These are phyloP conservation scores for Ceratocystis huliohia DNA, from an alignment of 2,329 filamentous ascomycete genomes.

Conservation along the genomic window DNA sequence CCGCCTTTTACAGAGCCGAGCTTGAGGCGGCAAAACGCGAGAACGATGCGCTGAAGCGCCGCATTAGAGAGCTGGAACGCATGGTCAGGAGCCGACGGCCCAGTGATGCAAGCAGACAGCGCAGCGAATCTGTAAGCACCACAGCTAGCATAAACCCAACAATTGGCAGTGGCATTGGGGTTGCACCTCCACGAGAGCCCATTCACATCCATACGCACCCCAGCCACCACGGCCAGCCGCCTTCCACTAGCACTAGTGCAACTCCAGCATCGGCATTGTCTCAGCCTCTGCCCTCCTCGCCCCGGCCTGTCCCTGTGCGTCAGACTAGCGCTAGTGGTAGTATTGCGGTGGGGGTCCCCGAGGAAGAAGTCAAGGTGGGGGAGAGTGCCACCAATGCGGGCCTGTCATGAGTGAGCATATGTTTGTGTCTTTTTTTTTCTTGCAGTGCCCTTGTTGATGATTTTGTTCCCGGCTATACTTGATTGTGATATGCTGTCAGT, in stretches of 20 bases:
- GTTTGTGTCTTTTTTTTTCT: neutral
- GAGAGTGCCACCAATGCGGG: constrained; percentile 47
- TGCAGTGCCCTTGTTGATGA: neutral
- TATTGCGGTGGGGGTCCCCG: constrained; percentile 42
- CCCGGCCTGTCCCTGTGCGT: constrained; percentile 32
- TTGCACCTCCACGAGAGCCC: constrained; percentile 21
- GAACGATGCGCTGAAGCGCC: constrained; percentile 48
- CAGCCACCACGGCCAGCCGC: constrained; percentile 30
- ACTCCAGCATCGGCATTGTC: neutral
- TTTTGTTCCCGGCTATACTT: neutral
- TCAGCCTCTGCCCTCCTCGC: constrained; percentile 26
- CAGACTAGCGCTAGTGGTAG: constrained; percentile 35
- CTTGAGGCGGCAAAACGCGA: constrained; percentile 50
- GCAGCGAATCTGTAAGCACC: constrained; percentile 41
- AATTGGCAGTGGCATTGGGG: constrained; percentile 26
- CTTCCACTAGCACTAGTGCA: neutral
- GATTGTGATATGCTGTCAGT: neutral
- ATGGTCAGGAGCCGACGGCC: constrained; percentile 38
- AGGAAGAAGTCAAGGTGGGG: constrained; percentile 48
- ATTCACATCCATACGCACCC: constrained; percentile 2
- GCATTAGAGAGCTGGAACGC: constrained; percentile 50
- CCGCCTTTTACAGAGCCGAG: constrained; percentile 45
- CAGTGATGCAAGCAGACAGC: constrained; percentile 33
- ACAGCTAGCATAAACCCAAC: constrained; percentile 34
- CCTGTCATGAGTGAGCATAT: constrained; percentile 19